Percentiles rank a stretch among this genome's conserved stretches.
phyloP scores from a whole-genome alignment of 768 basidiomycete genomes.

The Pleurotus platypus region DNA sequence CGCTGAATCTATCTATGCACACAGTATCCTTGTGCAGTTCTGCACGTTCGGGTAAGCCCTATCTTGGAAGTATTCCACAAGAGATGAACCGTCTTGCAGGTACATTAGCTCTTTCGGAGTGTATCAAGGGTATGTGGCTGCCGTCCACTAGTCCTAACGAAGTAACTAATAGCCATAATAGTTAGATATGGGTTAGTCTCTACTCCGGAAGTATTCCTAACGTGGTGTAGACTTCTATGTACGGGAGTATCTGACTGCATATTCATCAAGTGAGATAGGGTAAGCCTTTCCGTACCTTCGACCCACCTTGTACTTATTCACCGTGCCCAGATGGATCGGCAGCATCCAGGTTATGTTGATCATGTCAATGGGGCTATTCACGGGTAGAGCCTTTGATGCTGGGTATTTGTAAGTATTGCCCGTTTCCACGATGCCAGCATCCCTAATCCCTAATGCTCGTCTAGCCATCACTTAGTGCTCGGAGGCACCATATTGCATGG shows the following conservation, averaged over 20 bases:
- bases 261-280: constrained; percentile 33
- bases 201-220: constrained; percentile 2
- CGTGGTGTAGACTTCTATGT: constrained; percentile 32
- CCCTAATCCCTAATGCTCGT: neutral
- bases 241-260: constrained; percentile 30
- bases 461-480: constrained; percentile 24
- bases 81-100: constrained; percentile 16
- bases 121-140: constrained; percentile 25
- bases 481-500: constrained; percentile 23
- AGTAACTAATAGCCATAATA: no score
- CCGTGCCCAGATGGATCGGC: constrained; percentile 34
- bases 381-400: constrained; percentile 47
- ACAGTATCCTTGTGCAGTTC: constrained; percentile 37
- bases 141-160: constrained; percentile 1
- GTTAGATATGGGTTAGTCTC: neutral
- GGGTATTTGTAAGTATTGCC: constrained; percentile 43
- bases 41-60: constrained; percentile 36
- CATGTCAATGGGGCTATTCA: constrained; percentile 38
- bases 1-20: neutral
- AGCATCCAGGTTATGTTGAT: constrained; percentile 46
- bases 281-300: constrained; percentile 12
- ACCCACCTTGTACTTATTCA: constrained; percentile 5
- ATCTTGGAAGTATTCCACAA: neutral
- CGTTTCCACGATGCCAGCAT: neutral
- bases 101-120: constrained; percentile 34